Evolutionary conservation across 176 grass and related monocot species (phyloP).

Genomic region (Cenchrus fungigraminus): DNA sequence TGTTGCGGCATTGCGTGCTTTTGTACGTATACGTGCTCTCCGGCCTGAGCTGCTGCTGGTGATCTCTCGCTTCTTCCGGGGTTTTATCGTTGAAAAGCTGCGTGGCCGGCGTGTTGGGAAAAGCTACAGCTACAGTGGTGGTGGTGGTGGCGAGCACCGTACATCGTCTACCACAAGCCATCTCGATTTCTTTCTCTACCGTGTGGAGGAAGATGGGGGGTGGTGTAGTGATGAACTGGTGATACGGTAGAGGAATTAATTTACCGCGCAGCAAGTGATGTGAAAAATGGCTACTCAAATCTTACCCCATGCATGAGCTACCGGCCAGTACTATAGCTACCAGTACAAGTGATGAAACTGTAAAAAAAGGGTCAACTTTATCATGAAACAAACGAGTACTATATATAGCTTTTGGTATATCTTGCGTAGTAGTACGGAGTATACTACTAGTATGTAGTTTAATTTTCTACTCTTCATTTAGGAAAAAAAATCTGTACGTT

Average conservation of each 20-base stretch:
- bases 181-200: not conserved
- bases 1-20: slow-evolving; percentile 29
- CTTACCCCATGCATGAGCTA: slow-evolving; percentile 42
- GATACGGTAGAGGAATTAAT: slow-evolving; percentile 22
- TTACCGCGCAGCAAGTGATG: slow-evolving; percentile 43
- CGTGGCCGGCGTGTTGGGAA: slow-evolving; percentile 5
- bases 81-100: slow-evolving; percentile 54
- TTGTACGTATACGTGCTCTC: not conserved
- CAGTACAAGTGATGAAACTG: slow-evolving; percentile 27
- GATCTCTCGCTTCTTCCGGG: not conserved
- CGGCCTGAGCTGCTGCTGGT: slow-evolving; percentile 32
- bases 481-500: slow-evolving; percentile 9
- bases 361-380: slow-evolving; percentile 14
- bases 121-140: slow-evolving; percentile 17
- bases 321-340: not conserved
- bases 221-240: not conserved
- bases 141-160: not conserved
- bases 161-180: not conserved
- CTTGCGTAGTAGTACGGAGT: not conserved
- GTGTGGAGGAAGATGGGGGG: not conserved
- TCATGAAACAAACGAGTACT: not conserved
- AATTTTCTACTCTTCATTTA: slow-evolving; percentile 23
- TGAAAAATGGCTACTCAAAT: slow-evolving; percentile 18
- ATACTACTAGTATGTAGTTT: not conserved
- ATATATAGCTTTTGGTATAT: not conserved